These are phyloP conservation scores for Salix exigua DNA, from an alignment of 345 rosid genomes.

Conservation along the genomic window DNA sequence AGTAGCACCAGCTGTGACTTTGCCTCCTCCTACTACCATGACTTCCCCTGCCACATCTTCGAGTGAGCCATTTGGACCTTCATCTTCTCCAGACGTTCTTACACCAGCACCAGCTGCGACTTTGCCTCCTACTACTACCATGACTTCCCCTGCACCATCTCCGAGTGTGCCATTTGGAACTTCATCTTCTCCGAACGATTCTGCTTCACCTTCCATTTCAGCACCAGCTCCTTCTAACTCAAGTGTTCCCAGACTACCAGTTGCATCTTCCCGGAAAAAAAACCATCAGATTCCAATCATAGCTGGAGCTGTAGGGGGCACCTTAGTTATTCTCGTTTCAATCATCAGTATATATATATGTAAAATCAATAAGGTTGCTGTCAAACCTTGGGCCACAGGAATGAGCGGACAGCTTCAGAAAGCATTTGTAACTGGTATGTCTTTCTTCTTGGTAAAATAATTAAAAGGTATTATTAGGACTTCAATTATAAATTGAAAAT, in stretches of 20 bases:
- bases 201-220: slow-evolving; percentile 23
- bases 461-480: background rate
- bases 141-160: background rate
- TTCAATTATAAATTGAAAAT: background rate
- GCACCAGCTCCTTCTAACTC: slow-evolving; percentile 20
- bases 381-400: slow-evolving; percentile 86
- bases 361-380: slow-evolving; percentile 59
- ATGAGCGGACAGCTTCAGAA: slow-evolving; percentile 87
- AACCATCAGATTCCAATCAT: slow-evolving; percentile 26
- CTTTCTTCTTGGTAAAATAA: background rate
- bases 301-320: slow-evolving; percentile 45
- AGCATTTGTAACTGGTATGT: slow-evolving; percentile 67
- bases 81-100: slow-evolving; percentile 21
- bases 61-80: background rate
- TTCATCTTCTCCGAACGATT: slow-evolving; percentile 21
- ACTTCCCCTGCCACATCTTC: background rate
- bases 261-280: background rate
- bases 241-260: slow-evolving; percentile 22
- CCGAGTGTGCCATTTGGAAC: background rate
- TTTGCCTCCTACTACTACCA: background rate
- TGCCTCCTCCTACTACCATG: background rate
- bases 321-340: slow-evolving; percentile 33
- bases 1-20: no score
- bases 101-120: no score
- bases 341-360: slow-evolving; percentile 38